Conservation (phyloP, 805 yeast genomes). For the Sugiyamaella qingdaonensis region DNA sequence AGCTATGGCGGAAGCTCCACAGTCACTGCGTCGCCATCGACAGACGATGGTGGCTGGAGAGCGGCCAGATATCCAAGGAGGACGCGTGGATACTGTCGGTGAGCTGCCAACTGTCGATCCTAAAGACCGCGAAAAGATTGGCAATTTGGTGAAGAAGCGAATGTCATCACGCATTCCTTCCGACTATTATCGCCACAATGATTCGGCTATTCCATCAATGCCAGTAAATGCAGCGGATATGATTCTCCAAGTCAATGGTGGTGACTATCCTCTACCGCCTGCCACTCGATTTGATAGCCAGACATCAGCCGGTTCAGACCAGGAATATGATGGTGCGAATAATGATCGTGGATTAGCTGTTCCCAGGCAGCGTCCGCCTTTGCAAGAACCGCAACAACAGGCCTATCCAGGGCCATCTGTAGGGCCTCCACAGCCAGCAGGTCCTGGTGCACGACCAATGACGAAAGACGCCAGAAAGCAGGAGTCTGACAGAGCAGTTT, state of each 20-base stretch:
- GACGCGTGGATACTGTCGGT: constrained; percentile 13
- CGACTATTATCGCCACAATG: constrained; percentile 66
- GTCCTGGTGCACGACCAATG: constrained; percentile 19
- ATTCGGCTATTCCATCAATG: constrained; percentile 71
- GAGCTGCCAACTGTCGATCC: constrained; percentile 23
- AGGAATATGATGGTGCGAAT: not conserved
- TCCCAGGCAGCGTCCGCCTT: not conserved
- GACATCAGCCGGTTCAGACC: not conserved
- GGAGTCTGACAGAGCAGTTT: constrained; percentile 9
- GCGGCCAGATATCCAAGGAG: constrained; percentile 13
- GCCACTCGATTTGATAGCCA: not conserved
- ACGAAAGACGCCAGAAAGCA: not conserved
- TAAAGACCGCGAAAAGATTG: constrained; percentile 26
- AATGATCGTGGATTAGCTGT: not conserved
- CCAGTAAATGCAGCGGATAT: constrained; percentile 68
- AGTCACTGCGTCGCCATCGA: constrained; percentile 27
- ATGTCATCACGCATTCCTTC: constrained; percentile 23
- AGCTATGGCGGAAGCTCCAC: constrained; percentile 16
- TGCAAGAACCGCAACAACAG: not conserved
- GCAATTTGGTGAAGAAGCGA: constrained; percentile 26
- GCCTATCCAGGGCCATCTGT: not conserved
- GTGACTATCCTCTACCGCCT: constrained; percentile 10
- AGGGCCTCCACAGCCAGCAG: constrained; percentile 50
- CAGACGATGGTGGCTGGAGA: constrained; percentile 23
- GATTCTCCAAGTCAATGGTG: constrained; percentile 34